These are phyloP conservation scores for Flaveria robusta DNA, from an alignment of 129 eudicot genomes.

Conservation along the genomic window DNA sequence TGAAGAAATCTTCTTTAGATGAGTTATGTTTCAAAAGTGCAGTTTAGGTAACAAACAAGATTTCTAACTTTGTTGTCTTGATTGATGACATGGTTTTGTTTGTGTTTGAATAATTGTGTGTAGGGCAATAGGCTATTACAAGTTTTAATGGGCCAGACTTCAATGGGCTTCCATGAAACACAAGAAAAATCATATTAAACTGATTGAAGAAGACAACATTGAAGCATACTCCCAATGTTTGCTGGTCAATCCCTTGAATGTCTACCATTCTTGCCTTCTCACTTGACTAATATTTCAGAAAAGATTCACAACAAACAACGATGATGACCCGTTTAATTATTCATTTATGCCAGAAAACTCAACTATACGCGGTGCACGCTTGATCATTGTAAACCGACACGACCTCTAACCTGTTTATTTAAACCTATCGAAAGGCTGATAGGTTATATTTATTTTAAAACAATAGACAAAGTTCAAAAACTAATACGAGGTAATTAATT, in stretches of 20 bases:
- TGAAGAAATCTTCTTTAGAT: too few relatives aligned
- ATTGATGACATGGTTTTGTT: not conserved
- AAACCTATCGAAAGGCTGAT: too few relatives aligned
- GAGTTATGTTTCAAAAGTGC: too few relatives aligned
- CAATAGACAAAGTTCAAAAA: too few relatives aligned
- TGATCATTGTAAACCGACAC: too few relatives aligned
- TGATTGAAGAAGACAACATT: slow-evolving; percentile 55
- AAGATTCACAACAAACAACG: not conserved
- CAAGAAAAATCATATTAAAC: slow-evolving; percentile 40
- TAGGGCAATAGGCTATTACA: slow-evolving; percentile 62
- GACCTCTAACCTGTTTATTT: too few relatives aligned
- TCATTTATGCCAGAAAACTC: too few relatives aligned
- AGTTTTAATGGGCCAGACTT: slow-evolving; percentile 97
- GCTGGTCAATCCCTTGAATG: slow-evolving; percentile 79
- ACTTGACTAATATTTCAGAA: not conserved
- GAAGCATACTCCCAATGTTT: slow-evolving; percentile 80
- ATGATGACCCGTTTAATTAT: too few relatives aligned
- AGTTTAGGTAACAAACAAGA: too few relatives aligned
- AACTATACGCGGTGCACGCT: too few relatives aligned
- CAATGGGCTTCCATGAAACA: slow-evolving; percentile 82
- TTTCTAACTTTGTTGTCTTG: not conserved
- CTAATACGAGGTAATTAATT: too few relatives aligned
- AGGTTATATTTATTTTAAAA: too few relatives aligned
- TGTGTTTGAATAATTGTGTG: not conserved
- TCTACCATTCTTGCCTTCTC: slow-evolving; percentile 38